Conservation (phyloP, 192 early-diverging fungal species). For the Chytriomyces sp. region DNA sequence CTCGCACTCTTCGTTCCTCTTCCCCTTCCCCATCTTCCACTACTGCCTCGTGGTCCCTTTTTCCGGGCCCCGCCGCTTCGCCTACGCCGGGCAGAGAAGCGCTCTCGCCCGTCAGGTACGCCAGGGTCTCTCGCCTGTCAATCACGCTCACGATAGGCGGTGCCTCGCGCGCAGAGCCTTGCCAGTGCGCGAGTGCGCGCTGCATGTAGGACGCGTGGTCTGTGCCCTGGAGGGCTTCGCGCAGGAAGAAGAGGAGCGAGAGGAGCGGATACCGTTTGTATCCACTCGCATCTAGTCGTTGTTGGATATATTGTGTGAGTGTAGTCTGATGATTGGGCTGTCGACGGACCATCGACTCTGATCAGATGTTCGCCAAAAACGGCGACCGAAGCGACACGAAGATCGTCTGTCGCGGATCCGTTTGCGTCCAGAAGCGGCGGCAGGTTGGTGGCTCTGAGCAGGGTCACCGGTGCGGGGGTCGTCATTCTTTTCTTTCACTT, state of each 20-base stretch:
- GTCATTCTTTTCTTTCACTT: neutral
- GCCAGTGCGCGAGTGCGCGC: conserved; percentile 21
- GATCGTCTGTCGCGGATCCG: neutral
- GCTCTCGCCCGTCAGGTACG: conserved; percentile 66
- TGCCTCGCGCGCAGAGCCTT: conserved; percentile 21
- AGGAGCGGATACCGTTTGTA: conserved; percentile 67
- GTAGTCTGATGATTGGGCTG: neutral
- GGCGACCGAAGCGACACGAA: neutral
- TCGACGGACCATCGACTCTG: neutral
- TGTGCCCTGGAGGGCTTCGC: conserved; percentile 50
- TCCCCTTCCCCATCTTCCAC: too few relatives aligned
- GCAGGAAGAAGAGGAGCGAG: conserved; percentile 72
- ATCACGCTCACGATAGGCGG: conserved; percentile 76
- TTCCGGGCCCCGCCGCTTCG: too few relatives aligned
- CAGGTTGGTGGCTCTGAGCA: neutral
- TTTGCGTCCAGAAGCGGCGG: neutral
- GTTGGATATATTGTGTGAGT: conserved; percentile 16
- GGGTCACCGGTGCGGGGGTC: neutral
- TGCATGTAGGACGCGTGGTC: conserved; percentile 77
- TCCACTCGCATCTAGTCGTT: too few relatives aligned
- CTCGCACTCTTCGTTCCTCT: neutral
- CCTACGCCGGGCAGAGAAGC: too few relatives aligned
- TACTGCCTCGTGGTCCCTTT: too few relatives aligned
- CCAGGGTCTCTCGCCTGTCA: conserved; percentile 70
- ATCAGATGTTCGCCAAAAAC: neutral